phyloP scores from a whole-genome alignment of 805 yeast genomes.

The Ogataea corticis region DNA sequence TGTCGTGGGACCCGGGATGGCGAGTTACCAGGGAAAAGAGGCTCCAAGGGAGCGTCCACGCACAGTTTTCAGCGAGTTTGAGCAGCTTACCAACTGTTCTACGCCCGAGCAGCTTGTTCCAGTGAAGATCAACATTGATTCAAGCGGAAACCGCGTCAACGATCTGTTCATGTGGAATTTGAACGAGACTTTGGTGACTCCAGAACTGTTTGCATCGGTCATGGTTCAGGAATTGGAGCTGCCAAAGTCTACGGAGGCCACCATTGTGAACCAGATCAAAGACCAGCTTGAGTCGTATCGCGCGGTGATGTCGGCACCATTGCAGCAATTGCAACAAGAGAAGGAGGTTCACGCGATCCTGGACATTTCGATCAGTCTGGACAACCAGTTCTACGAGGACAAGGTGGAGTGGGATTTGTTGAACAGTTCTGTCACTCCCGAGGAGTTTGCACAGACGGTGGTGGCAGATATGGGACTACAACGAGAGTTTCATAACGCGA shows the following conservation, averaged over 20 bases:
- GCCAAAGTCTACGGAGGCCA: constrained; percentile 60
- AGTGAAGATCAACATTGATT: constrained; percentile 60
- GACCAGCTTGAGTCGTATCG: constrained; percentile 80
- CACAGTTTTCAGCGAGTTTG: constrained; percentile 34
- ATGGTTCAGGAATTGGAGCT: constrained; percentile 84
- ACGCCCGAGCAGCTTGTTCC: constrained; percentile 57
- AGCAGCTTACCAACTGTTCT: constrained; percentile 36
- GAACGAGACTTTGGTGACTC: constrained; percentile 63
- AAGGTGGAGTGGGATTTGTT: constrained; percentile 91
- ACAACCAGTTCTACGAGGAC: constrained; percentile 84
- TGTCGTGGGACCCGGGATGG: constrained; percentile 21
- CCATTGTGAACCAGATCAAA: constrained; percentile 67
- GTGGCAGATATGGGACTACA: constrained; percentile 83
- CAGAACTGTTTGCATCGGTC: constrained; percentile 71
- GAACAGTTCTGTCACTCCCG: constrained; percentile 64
- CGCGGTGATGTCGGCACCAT: constrained; percentile 59
- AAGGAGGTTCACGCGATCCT: constrained; percentile 73
- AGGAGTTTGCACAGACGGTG: constrained; percentile 75
- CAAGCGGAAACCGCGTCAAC: constrained; percentile 51
- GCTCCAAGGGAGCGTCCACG: constrained; percentile 42
- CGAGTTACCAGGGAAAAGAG: constrained; percentile 38
- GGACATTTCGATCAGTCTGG: constrained; percentile 77
- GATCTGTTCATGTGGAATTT: constrained; percentile 78
- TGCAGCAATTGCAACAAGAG: constrained; percentile 46
- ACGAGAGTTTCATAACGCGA: constrained; percentile 86